phyloP scores from a whole-genome alignment of 768 basidiomycete genomes.

The Trametes villosa region DNA sequence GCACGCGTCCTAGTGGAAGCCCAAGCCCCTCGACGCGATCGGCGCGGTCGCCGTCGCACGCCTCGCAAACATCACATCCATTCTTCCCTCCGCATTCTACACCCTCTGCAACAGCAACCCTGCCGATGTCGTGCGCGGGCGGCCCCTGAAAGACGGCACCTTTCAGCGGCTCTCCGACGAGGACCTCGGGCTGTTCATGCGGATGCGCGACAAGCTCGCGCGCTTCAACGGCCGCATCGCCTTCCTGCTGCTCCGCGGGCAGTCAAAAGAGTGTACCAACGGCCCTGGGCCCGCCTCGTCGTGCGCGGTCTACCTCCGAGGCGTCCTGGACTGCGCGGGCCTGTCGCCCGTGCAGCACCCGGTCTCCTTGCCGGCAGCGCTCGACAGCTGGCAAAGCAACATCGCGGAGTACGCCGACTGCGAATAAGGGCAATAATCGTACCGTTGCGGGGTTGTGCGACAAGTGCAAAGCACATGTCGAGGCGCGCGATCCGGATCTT shows the following conservation, averaged over 20 bases:
- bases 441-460: not conserved
- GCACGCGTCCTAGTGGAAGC: constrained; percentile 4
- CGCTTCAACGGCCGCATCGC: not conserved
- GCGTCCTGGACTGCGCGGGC: no score
- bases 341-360: no score
- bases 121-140: not conserved
- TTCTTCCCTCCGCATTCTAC: constrained; percentile 17
- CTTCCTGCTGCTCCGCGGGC: not conserved
- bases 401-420: not conserved
- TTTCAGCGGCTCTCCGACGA: not conserved
- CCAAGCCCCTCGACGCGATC: constrained; percentile 4
- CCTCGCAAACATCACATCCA: constrained; percentile 10
- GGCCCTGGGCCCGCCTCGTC: no score
- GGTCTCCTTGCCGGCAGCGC: no score
- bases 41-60: constrained; percentile 9
- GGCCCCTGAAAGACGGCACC: not conserved
- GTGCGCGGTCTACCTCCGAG: no score
- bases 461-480: not conserved
- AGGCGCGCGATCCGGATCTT: not conserved
- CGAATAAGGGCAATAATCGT: no score
- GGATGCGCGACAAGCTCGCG: not conserved
- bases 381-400: not conserved
- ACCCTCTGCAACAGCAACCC: not conserved
- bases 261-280: no score
- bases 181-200: not conserved